phyloP scores from a whole-genome alignment of 306 rosid species.

The Ormosia emarginata region DNA sequence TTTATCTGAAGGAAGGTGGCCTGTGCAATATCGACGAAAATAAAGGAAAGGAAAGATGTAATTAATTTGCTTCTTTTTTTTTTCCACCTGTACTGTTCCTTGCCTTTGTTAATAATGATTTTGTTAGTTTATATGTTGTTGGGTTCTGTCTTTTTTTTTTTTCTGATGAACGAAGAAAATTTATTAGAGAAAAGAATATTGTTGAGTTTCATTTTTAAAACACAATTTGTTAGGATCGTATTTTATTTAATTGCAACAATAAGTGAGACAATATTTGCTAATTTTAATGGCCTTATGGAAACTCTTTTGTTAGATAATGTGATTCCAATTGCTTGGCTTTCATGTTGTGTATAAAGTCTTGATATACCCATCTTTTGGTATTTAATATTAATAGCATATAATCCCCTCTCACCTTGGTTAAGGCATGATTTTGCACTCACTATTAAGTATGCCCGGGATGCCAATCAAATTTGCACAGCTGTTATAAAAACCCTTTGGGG shows the following conservation, averaged over 20 bases:
- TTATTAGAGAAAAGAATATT: background rate
- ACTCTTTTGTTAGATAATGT: background rate
- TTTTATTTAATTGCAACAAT: background rate
- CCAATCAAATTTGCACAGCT: background rate
- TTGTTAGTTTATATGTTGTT: background rate
- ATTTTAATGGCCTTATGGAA: background rate
- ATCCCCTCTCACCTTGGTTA: background rate
- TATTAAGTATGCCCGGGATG: background rate
- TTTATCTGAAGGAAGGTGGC: background rate
- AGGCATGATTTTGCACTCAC: background rate
- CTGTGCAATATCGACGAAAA: background rate
- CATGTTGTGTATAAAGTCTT: background rate
- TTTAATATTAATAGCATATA: background rate
- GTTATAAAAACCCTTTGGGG: background rate
- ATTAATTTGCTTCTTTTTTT: background rate
- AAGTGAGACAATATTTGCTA: background rate
- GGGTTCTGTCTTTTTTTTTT: background rate
- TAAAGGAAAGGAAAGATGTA: background rate
- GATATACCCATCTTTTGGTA: background rate
- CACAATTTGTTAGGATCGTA: background rate
- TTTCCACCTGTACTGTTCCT: background rate
- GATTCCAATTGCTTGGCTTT: background rate
- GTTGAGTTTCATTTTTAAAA: background rate
- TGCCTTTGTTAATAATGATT: background rate
- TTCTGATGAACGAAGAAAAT: background rate